Evolutionary conservation across 2,329 filamentous ascomycete genomes (phyloP).

Genomic region (Sclerotinia subarctica): DNA sequence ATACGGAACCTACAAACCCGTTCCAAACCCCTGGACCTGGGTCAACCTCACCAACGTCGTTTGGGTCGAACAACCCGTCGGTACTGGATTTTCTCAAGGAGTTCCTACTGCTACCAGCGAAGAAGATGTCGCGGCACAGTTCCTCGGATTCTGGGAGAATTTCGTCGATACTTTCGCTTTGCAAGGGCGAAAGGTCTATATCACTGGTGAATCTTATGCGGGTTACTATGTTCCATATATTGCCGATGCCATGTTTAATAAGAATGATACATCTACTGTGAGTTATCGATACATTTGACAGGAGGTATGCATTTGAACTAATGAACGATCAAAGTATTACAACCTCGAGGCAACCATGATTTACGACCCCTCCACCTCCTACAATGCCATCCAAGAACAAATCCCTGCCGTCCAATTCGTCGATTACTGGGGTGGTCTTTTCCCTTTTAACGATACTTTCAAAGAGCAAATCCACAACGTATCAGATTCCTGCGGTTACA

Average conservation of each 20-base stretch:
- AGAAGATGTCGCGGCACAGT: conserved; percentile 66
- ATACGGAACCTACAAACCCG: conserved; percentile 58
- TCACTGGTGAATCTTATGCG: conserved; percentile 70
- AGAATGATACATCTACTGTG: conserved; percentile 42
- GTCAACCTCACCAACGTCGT: conserved; percentile 36
- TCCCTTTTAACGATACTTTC: conserved; percentile 62
- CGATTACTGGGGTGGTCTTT: conserved; percentile 57
- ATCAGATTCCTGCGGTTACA: conserved; percentile 59
- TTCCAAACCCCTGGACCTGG: conserved; percentile 36
- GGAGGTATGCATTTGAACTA: conserved; percentile 31
- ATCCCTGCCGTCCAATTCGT: conserved; percentile 57
- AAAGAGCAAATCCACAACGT: conserved; percentile 50
- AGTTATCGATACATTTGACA: conserved; percentile 18
- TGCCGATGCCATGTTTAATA: conserved; percentile 67
- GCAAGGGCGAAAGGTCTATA: conserved; percentile 65
- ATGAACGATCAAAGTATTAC: conserved; percentile 51
- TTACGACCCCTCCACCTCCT: conserved; percentile 65
- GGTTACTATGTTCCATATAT: conserved; percentile 70
- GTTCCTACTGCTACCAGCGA: conserved; percentile 61
- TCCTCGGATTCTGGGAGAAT: conserved; percentile 76
- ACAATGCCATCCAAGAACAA: conserved; percentile 44
- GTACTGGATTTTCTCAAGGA: conserved; percentile 36
- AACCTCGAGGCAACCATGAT: conserved; percentile 67
- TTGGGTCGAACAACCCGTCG: conserved; percentile 37
- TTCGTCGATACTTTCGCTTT: conserved; percentile 70